Conservation (phyloP, 2,329 filamentous ascomycete genomes). For the Tolypocladium paradoxum region DNA sequence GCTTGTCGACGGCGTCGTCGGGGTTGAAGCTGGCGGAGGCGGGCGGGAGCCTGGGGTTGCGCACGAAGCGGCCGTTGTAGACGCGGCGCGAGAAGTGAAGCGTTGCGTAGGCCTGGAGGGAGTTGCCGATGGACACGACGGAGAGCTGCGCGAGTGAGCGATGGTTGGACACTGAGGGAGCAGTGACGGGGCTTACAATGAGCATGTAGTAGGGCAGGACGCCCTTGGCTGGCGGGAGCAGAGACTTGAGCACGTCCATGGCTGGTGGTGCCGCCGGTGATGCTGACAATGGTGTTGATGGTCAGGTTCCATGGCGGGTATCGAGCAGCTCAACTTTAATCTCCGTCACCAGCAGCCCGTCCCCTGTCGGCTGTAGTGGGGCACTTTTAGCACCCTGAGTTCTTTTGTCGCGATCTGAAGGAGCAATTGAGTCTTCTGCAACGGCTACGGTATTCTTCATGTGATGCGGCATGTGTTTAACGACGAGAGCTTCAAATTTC, state of each 20-base stretch:
- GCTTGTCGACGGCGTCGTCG: slow-evolving; percentile 42
- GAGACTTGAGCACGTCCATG: slow-evolving; percentile 35
- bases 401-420: not conserved
- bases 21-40: slow-evolving; percentile 32
- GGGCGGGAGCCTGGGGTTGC: slow-evolving; percentile 33
- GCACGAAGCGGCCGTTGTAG: slow-evolving; percentile 59
- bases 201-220: slow-evolving; percentile 50
- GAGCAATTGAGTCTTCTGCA: not conserved
- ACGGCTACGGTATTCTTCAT: not conserved
- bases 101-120: slow-evolving; percentile 71
- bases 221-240: slow-evolving; percentile 40
- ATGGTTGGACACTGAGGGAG: not conserved
- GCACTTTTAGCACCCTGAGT: not conserved
- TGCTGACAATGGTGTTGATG: not conserved
- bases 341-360: not conserved
- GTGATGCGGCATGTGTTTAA: not conserved
- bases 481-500: no score
- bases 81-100: slow-evolving; percentile 76
- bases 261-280: not conserved
- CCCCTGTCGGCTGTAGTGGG: not conserved
- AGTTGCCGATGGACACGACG: slow-evolving; percentile 73
- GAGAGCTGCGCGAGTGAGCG: slow-evolving; percentile 50
- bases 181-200: slow-evolving; percentile 24
- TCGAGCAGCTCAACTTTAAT: no score
- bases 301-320: no score